These are phyloP conservation scores for Aspergillus sp. DNA, from an alignment of 2,329 filamentous ascomycete genomes.

Conservation along the genomic window DNA sequence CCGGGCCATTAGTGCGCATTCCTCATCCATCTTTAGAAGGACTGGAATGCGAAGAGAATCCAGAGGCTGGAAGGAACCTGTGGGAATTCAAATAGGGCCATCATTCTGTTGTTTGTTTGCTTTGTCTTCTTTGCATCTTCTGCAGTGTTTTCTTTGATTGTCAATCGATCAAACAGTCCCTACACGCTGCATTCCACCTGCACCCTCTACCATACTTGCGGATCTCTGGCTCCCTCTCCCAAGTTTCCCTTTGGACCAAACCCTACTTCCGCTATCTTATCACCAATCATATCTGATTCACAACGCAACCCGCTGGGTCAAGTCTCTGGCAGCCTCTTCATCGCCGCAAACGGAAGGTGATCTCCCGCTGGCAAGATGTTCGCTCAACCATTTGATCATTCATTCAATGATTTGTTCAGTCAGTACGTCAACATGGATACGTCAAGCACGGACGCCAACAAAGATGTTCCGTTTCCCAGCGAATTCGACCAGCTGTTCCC, in stretches of 20 bases:
- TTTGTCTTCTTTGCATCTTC: slow-evolving; percentile 44
- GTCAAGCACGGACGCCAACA: slow-evolving; percentile 48
- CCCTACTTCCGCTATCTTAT: slow-evolving; percentile 14
- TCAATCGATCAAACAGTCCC: slow-evolving; percentile 35
- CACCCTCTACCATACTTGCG: slow-evolving; percentile 11
- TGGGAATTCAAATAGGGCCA: slow-evolving; percentile 39
- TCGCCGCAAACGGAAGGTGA: slow-evolving; percentile 49
- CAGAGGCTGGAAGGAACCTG: slow-evolving; percentile 33
- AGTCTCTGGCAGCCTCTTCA: slow-evolving; percentile 21
- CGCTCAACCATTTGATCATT: slow-evolving; percentile 49
- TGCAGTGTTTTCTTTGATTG: slow-evolving; percentile 42
- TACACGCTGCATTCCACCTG: slow-evolving; percentile 25
- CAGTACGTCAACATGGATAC: slow-evolving; percentile 62
- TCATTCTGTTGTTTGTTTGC: slow-evolving; percentile 44
- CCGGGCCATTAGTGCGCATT: slow-evolving; percentile 30
- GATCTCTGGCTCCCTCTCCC: slow-evolving; percentile 23
- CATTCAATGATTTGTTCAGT: slow-evolving; percentile 63
- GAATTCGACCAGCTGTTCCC: slow-evolving; percentile 55
- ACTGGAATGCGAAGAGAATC: slow-evolving; percentile 37
- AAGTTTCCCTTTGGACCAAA: slow-evolving; percentile 21
- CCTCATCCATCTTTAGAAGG: slow-evolving; percentile 32
- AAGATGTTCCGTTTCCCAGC: slow-evolving; percentile 50
- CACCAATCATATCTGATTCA: slow-evolving; percentile 33
- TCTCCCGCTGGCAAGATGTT: slow-evolving; percentile 48
- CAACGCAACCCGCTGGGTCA: slow-evolving; percentile 16